Evolutionary conservation across 2,329 filamentous ascomycete species (phyloP), one percentile per base, ranked within the genome.

Genomic region (Talaromyces sp.): DNA sequence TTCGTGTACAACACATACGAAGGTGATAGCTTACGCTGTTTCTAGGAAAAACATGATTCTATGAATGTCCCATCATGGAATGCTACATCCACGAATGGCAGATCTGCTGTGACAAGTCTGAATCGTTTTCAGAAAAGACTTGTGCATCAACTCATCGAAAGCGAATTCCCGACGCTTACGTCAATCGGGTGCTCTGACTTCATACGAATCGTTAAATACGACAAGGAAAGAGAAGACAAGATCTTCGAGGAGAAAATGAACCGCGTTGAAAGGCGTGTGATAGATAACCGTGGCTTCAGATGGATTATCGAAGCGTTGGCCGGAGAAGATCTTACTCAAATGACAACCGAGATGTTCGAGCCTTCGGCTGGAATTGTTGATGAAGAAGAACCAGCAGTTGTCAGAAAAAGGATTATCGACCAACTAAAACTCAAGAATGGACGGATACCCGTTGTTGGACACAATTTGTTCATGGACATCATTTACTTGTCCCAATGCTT

Each of bases 111-210:
- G n/a, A 58, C 53, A 4, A 59, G 57, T 1, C 66, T 86, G 25
- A 84, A 79, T 60, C 77, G 79, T 0, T 88, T 82, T 63, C 85
- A 89, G 66, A 84, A 85, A 67, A 78, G 84, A 35, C 75, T 89
- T 5, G 78, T 89, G 0, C 83, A 89, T 65, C 85, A 88, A 63
- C 74, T 88, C 11, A 78, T 89, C n/a, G 78, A 83, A 11, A 79
- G 78, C 13, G 85, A 88, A 62, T 89, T 74, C 57, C 74, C 75
- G 1, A 63, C 61, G 21, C 62, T 79, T 45, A 72, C 72, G 33
- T 73, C 76, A 2, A 66, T 73, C 11, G 67, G 71, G 11, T 71
- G 69, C 56, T 60, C 66, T 8, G 64, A 67, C 13, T 78, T 75
- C 60, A 65, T 79, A 4, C 74, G 76, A 54, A 70, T 80, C 36